Percentiles rank a stretch among this genome's conserved stretches.
Conservation (phyloP, 805 yeast species). For the Monosporozyma aerobia region DNA sequence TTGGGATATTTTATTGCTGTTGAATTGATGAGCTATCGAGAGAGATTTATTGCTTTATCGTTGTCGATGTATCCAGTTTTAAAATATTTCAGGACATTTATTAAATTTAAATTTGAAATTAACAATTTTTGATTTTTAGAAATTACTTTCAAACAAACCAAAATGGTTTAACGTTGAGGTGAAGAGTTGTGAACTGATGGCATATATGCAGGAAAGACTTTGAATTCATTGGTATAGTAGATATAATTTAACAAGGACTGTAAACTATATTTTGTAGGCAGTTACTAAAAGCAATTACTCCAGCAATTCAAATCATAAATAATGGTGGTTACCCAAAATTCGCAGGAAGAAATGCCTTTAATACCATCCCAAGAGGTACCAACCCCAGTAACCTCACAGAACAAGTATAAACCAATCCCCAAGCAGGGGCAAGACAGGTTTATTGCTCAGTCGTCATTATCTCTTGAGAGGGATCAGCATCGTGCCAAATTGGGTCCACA, state of each 20-base stretch:
- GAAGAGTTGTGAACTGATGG: neutral
- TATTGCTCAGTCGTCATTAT: neutral
- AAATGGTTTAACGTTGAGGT: neutral
- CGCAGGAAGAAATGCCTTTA: neutral
- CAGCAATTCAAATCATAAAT: neutral
- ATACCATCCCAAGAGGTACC: neutral
- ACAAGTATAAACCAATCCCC: neutral
- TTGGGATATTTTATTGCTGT: neutral
- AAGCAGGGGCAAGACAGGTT: neutral
- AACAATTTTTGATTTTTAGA: neutral
- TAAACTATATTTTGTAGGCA: neutral
- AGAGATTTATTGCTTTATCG: no score
- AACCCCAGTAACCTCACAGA: neutral
- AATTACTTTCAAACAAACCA: neutral
- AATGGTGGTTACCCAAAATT: neutral
- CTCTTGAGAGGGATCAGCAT: neutral
- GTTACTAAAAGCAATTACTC: neutral
- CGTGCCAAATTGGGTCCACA: slow-evolving; percentile 43
- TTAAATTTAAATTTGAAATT: neutral
- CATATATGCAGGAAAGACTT: neutral
- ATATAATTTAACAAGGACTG: neutral
- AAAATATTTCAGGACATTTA: neutral
- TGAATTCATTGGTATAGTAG: neutral
- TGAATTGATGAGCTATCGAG: neutral
- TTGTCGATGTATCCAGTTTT: neutral